These are phyloP conservation scores for Trifolium pratense DNA, from an alignment of 306 rosid genomes.

Conservation along the genomic window DNA sequence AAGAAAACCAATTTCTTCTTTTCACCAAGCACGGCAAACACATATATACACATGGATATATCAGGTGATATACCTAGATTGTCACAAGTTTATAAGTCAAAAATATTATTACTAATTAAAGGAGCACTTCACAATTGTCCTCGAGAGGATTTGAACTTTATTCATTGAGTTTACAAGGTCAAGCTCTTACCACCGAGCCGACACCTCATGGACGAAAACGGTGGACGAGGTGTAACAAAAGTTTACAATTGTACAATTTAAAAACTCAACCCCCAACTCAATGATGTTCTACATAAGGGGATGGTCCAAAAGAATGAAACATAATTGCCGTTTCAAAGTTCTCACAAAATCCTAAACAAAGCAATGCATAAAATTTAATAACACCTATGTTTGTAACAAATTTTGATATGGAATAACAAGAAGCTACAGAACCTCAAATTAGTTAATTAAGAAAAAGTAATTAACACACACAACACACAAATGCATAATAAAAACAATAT, in stretches of 20 bases:
- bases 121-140: too few relatives aligned
- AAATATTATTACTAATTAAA: neutral
- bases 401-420: constrained; percentile 1
- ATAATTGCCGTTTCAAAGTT: neutral
- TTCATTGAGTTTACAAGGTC: too few relatives aligned
- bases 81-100: neutral
- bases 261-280: neutral
- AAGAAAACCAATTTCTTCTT: neutral
- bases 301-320: neutral
- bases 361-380: neutral
- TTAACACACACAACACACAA: neutral
- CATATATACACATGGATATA: neutral
- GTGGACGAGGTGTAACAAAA: neutral
- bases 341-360: neutral
- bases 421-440: constrained; percentile 7
- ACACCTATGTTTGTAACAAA: neutral
- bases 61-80: neutral
- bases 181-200: too few relatives aligned
- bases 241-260: neutral
- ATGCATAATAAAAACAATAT: neutral
- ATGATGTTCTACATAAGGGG: neutral
- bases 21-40: neutral
- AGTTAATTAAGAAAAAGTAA: constrained; percentile 4
- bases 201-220: too few relatives aligned
- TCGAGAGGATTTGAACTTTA: too few relatives aligned